Conservation (phyloP, 441 rosid genomes). For the Mallotus japonicus region DNA sequence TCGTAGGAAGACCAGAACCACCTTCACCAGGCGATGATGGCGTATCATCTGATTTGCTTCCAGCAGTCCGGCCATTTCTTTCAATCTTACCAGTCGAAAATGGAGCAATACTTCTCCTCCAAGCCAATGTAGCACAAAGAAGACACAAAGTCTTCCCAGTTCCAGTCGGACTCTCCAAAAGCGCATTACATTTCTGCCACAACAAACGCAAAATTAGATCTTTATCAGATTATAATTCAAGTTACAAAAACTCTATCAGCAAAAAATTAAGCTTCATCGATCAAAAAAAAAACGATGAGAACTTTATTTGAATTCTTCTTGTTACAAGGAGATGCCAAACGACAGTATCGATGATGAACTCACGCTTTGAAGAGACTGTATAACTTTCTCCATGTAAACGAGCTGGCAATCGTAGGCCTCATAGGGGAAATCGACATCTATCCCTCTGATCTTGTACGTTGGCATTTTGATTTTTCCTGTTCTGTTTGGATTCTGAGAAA, state of each 20-base stretch:
- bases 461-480: slow-evolving; percentile 50
- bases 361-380: slow-evolving; percentile 81
- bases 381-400: slow-evolving; percentile 91
- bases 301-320: neutral
- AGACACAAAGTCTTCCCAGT: slow-evolving; percentile 95
- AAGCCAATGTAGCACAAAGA: slow-evolving; percentile 93
- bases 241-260: neutral
- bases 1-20: slow-evolving; percentile 56
- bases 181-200: slow-evolving; percentile 79
- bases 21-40: slow-evolving; percentile 34
- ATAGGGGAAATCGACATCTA: slow-evolving; percentile 90
- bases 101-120: slow-evolving; percentile 88
- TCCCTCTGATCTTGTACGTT: slow-evolving; percentile 69
- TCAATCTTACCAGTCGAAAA: slow-evolving; percentile 59
- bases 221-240: too few species aligned
- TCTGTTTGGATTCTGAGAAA: slow-evolving; percentile 23
- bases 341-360: slow-evolving; percentile 18
- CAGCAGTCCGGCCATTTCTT: slow-evolving; percentile 32
- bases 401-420: slow-evolving; percentile 91
- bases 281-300: neutral
- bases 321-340: neutral
- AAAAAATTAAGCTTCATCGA: neutral
- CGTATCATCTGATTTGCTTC: slow-evolving; percentile 35
- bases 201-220: neutral
- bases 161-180: slow-evolving; percentile 97